Conservation (phyloP, 1,284 basidiomycete species). For the Tilletia horrida region DNA sequence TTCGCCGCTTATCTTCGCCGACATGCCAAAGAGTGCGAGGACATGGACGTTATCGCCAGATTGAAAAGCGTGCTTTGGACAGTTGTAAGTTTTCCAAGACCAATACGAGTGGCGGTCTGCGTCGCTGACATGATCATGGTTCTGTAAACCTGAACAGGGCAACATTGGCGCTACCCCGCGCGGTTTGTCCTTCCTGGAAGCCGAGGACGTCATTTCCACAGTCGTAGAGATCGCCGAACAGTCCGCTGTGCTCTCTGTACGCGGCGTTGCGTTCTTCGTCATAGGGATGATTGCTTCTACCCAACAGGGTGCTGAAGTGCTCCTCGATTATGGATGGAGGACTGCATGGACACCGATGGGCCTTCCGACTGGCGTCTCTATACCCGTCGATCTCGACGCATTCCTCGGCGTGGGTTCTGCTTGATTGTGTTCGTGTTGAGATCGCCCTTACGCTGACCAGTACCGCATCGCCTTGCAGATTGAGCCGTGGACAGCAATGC, state of each 20-base stretch:
- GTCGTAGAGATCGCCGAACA: conserved; percentile 87
- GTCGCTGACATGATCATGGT: not conserved
- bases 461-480: conserved; percentile 60
- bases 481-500: conserved; percentile 65
- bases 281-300: conserved; percentile 78
- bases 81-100: conserved; percentile 64
- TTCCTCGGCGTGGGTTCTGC: conserved; percentile 67
- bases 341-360: conserved; percentile 78
- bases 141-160: conserved; percentile 59
- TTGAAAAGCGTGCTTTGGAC: conserved; percentile 96
- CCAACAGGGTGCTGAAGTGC: conserved; percentile 70
- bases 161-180: conserved; percentile 86
- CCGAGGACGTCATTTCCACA: conserved; percentile 83
- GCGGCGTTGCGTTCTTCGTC: conserved; percentile 95
- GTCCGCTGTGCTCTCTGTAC: conserved; percentile 81
- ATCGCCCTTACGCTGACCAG: not conserved
- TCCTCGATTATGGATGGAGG: conserved; percentile 83
- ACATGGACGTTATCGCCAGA: conserved; percentile 76
- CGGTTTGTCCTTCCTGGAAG: conserved; percentile 89
- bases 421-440: not conserved
- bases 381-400: conserved; percentile 75
- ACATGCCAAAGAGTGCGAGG: conserved; percentile 78
- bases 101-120: too few relatives aligned
- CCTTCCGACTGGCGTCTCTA: conserved; percentile 79
- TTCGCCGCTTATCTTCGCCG: conserved; percentile 85